Percentiles rank a stretch among this genome's conserved stretches.
Evolutionary conservation across 2,329 filamentous ascomycete species (phyloP).

Genomic region (Fusarium protoensiforme): DNA sequence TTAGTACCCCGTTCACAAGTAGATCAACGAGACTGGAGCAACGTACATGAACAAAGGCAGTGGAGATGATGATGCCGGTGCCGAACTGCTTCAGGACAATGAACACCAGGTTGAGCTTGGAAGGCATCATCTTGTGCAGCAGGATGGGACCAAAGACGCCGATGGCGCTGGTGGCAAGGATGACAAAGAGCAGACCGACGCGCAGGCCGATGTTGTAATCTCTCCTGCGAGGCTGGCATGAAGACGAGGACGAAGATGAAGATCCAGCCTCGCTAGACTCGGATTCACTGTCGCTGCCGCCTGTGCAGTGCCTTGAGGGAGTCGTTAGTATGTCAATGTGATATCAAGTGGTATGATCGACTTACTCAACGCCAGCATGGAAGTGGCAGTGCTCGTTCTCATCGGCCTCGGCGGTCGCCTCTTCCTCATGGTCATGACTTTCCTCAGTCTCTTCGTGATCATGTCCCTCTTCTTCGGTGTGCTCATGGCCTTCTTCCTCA

Average conservation of each 20-base stretch:
- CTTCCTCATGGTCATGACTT: conserved; percentile 25
- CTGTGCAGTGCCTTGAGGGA: conserved; percentile 65
- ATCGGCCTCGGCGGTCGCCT: conserved; percentile 8
- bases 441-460: conserved; percentile 24
- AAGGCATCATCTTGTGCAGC: conserved; percentile 66
- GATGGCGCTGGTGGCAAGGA: conserved; percentile 74
- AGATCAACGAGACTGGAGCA: neutral
- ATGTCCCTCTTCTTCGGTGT: conserved; percentile 27
- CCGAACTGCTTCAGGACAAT: conserved; percentile 78
- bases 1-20: neutral
- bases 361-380: conserved; percentile 80
- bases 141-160: conserved; percentile 77
- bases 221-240: conserved; percentile 58
- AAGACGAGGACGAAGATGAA: conserved; percentile 46
- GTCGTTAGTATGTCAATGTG: conserved; percentile 2
- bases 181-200: conserved; percentile 77
- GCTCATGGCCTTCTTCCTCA: conserved; percentile 26
- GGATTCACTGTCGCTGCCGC: conserved; percentile 55
- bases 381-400: conserved; percentile 71
- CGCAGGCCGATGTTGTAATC: conserved; percentile 77
- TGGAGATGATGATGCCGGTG: conserved; percentile 78
- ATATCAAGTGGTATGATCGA: neutral
- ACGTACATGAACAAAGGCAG: conserved; percentile 74
- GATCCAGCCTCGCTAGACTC: conserved; percentile 32
- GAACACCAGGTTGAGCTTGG: conserved; percentile 62